phyloP scores from a whole-genome alignment of 1,139 yeast genomes.

The Debaryomyces fabryi region DNA sequence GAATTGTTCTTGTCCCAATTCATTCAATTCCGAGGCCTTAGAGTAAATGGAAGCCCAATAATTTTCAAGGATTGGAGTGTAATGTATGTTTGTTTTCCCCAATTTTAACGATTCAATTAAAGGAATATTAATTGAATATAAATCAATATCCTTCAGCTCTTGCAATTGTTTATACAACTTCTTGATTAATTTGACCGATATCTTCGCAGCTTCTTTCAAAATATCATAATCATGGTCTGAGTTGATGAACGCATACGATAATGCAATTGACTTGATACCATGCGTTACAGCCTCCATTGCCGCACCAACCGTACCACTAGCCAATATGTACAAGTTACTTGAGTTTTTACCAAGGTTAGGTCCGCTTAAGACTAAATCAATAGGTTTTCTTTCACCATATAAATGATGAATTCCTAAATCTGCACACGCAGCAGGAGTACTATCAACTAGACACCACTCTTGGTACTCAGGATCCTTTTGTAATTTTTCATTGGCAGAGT shows the following conservation, averaged over 20 bases:
- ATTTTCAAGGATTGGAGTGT: conserved; percentile 79
- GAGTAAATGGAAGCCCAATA: conserved; percentile 69
- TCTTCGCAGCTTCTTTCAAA: conserved; percentile 66
- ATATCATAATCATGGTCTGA: conserved; percentile 55
- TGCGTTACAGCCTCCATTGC: conserved; percentile 92
- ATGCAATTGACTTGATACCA: conserved; percentile 73
- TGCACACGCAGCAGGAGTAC: conserved; percentile 95
- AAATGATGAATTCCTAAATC: conserved; percentile 86
- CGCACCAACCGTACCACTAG: conserved; percentile 98
- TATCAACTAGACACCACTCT: conserved; percentile 87
- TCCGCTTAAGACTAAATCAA: conserved; percentile 88
- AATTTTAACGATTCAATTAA: conserved; percentile 53
- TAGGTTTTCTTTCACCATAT: conserved; percentile 53
- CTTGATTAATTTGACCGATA: conserved; percentile 64
- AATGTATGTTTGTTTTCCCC: conserved; percentile 60
- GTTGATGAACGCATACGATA: conserved; percentile 76
- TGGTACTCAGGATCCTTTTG: conserved; percentile 40
- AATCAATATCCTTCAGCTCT: conserved; percentile 51
- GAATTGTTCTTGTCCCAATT: conserved; percentile 43
- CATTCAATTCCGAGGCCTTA: conserved; percentile 23
- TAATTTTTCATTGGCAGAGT: conserved; percentile 40
- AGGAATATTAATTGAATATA: conserved; percentile 87
- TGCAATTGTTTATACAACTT: conserved; percentile 64
- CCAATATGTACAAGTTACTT: conserved; percentile 82
- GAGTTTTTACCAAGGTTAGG: conserved; percentile 96